Percentiles rank a stretch among this genome's conserved stretches.
These are phyloP conservation scores for Vicia faba DNA, from an alignment of 306 rosid genomes.

Conservation along the genomic window DNA sequence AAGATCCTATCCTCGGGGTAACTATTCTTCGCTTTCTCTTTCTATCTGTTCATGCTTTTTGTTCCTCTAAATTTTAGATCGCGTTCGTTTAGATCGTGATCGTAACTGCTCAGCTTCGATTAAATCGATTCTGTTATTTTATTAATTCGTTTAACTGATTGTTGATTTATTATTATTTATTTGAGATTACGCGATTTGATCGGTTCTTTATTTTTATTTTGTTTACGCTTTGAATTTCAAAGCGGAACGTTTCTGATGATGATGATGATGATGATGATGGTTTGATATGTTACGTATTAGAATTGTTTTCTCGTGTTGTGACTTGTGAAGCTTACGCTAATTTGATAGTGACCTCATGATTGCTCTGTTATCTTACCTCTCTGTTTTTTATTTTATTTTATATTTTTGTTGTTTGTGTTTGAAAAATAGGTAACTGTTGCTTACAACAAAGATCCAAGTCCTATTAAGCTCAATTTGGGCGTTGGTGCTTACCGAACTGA, in stretches of 20 bases:
- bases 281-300: constrained; percentile 25
- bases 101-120: not conserved
- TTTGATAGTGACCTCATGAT: constrained; percentile 2
- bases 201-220: not conserved
- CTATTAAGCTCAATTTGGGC: constrained; percentile 85
- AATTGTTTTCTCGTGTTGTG: constrained; percentile 11
- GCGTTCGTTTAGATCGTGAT: constrained; percentile 2
- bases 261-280: not conserved
- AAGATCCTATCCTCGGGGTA: constrained; percentile 99
- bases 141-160: not conserved
- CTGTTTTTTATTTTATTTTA: too few relatives aligned
- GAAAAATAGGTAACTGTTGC: constrained; percentile 82
- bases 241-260: constrained; percentile 5
- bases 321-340: not conserved
- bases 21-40: not conserved
- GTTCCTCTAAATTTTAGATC: not conserved
- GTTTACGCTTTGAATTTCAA: not conserved
- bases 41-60: not conserved
- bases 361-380: constrained; percentile 8
- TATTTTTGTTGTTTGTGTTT: not conserved
- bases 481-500: constrained; percentile 99
- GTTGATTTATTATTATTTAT: not conserved
- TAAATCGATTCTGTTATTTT: not conserved
- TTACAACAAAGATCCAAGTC: constrained; percentile 89
- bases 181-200: not conserved